Evolutionary conservation across 1,139 yeast species (phyloP).

Genomic region (Geotrichum carabidarum): DNA sequence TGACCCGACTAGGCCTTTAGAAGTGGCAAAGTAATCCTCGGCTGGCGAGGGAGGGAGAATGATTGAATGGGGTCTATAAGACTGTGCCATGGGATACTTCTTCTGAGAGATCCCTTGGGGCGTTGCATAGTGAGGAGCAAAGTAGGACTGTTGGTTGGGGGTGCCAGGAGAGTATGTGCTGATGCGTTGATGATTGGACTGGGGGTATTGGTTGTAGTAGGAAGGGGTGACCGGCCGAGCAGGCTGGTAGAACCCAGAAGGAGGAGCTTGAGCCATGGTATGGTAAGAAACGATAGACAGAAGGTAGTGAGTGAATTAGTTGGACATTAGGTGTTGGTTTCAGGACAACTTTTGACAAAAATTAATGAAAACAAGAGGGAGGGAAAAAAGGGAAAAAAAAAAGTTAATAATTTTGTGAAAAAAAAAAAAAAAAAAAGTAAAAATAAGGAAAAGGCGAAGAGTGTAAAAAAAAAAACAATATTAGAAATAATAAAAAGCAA

Average conservation of each 20-base stretch:
- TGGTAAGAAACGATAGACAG: slow-evolving; percentile 8
- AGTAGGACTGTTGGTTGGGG: slow-evolving; percentile 2
- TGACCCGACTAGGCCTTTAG: slow-evolving; percentile 8
- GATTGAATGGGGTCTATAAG: slow-evolving; percentile 5
- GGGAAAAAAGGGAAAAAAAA: neutral
- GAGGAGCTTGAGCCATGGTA: slow-evolving; percentile 17
- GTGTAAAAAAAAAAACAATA: neutral
- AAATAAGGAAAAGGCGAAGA: neutral
- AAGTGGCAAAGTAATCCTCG: slow-evolving; percentile 15
- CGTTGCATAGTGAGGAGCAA: slow-evolving; percentile 8
- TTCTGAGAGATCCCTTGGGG: slow-evolving; percentile 2
- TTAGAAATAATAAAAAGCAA: neutral
- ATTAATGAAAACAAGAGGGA: neutral
- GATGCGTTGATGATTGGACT: slow-evolving; percentile 8
- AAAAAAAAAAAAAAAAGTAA: neutral
- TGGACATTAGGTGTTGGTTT: slow-evolving; percentile 5
- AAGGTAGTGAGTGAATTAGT: slow-evolving; percentile 11
- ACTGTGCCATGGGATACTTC: slow-evolving; percentile 14
- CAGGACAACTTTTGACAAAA: neutral
- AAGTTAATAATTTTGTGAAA: neutral
- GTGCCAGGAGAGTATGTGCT: slow-evolving; percentile 9
- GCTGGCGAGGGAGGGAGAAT: slow-evolving; percentile 12
- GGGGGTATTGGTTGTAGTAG: slow-evolving; percentile 8
- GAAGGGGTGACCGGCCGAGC: slow-evolving; percentile 9
- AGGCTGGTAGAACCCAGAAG: slow-evolving; percentile 9